Evolutionary conservation across 768 basidiomycete species (phyloP), one percentile per base, ranked within the genome.

Genomic region (Lentinula raphanica): DNA sequence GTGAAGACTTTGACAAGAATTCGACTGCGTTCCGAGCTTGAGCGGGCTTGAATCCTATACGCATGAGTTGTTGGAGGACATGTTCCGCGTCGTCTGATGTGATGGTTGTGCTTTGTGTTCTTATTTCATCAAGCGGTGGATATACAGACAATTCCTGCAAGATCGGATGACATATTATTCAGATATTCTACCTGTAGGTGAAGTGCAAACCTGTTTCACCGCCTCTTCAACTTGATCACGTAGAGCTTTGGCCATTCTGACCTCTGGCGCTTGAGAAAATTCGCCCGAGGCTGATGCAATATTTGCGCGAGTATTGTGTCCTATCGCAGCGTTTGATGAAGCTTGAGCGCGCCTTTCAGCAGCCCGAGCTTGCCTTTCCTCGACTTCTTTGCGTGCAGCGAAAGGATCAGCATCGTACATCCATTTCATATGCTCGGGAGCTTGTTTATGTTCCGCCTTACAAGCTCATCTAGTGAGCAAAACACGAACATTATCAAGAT

Each of bases 391-490:
- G 58, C 78, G 79, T 5, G 91, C 90, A 17, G 81, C 79, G 65
- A 94, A 96, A 2, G 93, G 94, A 74, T 96, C 92, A 5, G 85
- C 75, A n/a, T 84, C 79, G 64, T 90, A 96, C 83, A 92, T 88
- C 93, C 93, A 95, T 51, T 79, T 80, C 67, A 83, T 79, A 68
- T 93, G 89, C 2, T 84, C 79, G 1, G 86, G 84, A 3, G 79
- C 77, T 17, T 69, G 69, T 62, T 86, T 87, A 63, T 92, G 91
- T 65, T 92, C 87, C 2, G 71, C 71, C 56, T 57, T 57, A 19
- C 15, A 31, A 38, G 35, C 46, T 57, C n/a, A n/a, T n/a, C 44
- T 12, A 49, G 23, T 57, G 45, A 57, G 46, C 31, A 38, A 38
- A 51, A 15, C 5, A 23, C 29, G 21, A 19, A 57, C 8, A 15